These are phyloP conservation scores for Xylaria nigripes DNA, from an alignment of 495 filamentous ascomycete genomes.

Conservation along the genomic window DNA sequence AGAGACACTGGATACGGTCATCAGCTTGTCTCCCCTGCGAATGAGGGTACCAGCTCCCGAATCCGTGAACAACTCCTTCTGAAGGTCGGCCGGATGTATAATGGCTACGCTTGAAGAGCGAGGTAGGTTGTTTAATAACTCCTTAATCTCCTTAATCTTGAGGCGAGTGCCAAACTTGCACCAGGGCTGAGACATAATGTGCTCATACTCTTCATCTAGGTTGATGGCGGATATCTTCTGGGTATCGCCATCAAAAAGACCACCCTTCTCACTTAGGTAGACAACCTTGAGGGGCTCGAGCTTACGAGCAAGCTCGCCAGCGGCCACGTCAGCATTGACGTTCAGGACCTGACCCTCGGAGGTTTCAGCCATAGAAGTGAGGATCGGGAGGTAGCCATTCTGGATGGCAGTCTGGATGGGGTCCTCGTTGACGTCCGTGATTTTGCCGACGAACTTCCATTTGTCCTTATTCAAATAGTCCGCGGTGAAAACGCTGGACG, in stretches of 20 bases:
- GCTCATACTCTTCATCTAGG: slow-evolving; percentile 93
- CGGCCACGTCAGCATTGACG: slow-evolving; percentile 95
- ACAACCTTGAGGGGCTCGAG: slow-evolving; percentile 96
- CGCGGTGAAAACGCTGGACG: slow-evolving; percentile 86
- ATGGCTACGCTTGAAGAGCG: slow-evolving; percentile 93
- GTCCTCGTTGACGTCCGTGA: slow-evolving; percentile 83
- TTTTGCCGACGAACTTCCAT: slow-evolving; percentile 91
- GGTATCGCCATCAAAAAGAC: slow-evolving; percentile 86
- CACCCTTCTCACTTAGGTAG: slow-evolving; percentile 96
- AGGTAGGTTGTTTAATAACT: slow-evolving; percentile 77
- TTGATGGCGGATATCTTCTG: slow-evolving; percentile 98
- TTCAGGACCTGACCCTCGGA: slow-evolving; percentile 91
- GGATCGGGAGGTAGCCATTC: slow-evolving; percentile 85
- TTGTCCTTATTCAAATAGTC: slow-evolving; percentile 93
- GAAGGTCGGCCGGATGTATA: slow-evolving; percentile 88
- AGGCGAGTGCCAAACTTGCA: slow-evolving; percentile 90
- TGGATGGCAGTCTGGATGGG: slow-evolving; percentile 88
- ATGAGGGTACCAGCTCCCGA: slow-evolving; percentile 94
- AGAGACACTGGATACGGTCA: slow-evolving; percentile 61
- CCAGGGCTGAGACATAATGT: slow-evolving; percentile 93
- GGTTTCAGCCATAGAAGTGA: slow-evolving; percentile 96
- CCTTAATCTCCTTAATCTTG: slow-evolving; percentile 99
- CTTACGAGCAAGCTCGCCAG: slow-evolving; percentile 81
- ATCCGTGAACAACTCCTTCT: slow-evolving; percentile 95
- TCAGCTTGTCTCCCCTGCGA: slow-evolving; percentile 83